Evolutionary conservation across 106 monocot species (phyloP), one percentile per base, ranked within the genome.

Genomic region (Iris macrosiphon): DNA sequence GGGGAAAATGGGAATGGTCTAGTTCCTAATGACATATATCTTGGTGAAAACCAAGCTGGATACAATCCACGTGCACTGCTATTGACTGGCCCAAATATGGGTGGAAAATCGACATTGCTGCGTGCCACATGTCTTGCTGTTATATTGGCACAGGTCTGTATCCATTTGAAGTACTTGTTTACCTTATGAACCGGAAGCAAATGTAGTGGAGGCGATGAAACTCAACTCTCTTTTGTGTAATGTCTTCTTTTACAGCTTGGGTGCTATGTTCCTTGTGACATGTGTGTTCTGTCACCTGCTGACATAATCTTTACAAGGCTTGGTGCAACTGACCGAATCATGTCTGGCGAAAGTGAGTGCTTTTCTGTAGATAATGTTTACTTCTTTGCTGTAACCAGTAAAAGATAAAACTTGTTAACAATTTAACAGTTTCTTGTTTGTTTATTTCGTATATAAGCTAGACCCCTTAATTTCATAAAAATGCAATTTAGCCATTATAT

Each of bases 81-180:
- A 51, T 39, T 96, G 80, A 96, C 96, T 41, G 96, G 96, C 62
- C 96, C 96, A 61, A 96, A 96, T 61, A 96, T 96, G 96, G 96
- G 96, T 48, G 96, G 96, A 39, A 96, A 96, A 62, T 96, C 96
- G 41, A 96, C 96, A 17, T 66, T 96, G 31, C 49, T 96, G 52
- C 86, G 96, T 41, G 96, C 96, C 35, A 83, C 96, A 27, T 96
- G 96, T 67, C 63, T 96, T 47, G 72, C 77, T 43, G 82, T 86
- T n/a, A 73, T 96, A 60, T 57, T 90, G 18, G 96, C 96, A 14
- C 96, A 96, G 96, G 96, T 96, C 45, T 39, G 29, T 69, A 31
- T 53, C 15, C 20, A n/a, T 50, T 49, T 46, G 4, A 28, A 11
- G 7, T 4, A 43, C 12, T 28, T 50, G n/a, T n/a, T 47, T 32